Evolutionary conservation across 2,329 filamentous ascomycete genomes (phyloP).

Genomic region (Fusarium illudens): DNA sequence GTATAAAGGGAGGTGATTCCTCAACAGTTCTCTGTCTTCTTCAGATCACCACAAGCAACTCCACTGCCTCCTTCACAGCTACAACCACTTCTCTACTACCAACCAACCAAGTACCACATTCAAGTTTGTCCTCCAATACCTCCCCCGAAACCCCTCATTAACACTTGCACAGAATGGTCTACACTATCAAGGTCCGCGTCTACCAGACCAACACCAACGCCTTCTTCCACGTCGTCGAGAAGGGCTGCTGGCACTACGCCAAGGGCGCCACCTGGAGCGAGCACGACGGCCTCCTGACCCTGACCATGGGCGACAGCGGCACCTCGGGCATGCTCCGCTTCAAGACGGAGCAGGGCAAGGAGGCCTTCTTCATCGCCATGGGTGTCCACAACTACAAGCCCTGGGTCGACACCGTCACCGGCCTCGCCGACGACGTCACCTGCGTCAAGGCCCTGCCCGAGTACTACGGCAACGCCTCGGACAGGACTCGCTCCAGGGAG

Average conservation of each 20-base stretch:
- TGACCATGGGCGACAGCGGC: constrained; percentile 31
- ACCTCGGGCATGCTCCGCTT: constrained; percentile 33
- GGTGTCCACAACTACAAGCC: constrained; percentile 36
- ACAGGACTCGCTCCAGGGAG: constrained; percentile 16
- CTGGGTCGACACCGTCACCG: constrained; percentile 31
- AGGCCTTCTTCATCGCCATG: constrained; percentile 30
- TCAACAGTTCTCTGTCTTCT: neutral
- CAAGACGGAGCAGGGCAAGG: constrained; percentile 32
- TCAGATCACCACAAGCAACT: neutral
- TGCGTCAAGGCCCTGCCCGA: constrained; percentile 31
- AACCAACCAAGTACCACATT: neutral
- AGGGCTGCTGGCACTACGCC: constrained; percentile 34
- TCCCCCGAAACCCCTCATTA: neutral
- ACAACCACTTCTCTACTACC: neutral
- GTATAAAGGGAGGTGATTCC: neutral
- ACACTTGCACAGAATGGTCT: constrained; percentile 25
- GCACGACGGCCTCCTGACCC: constrained; percentile 7
- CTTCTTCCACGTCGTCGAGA: constrained; percentile 31
- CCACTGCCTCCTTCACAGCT: neutral
- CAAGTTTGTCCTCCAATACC: neutral
- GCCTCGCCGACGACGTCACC: constrained; percentile 24
- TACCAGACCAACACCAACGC: constrained; percentile 34
- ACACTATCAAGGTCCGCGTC: constrained; percentile 34
- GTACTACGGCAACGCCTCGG: constrained; percentile 25
- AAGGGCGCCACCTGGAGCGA: constrained; percentile 26